Percentiles rank a stretch among this genome's conserved stretches.
These are phyloP conservation scores for Bipolaris victoriae DNA, from an alignment of 2,329 filamentous ascomycete genomes.

Conservation along the genomic window DNA sequence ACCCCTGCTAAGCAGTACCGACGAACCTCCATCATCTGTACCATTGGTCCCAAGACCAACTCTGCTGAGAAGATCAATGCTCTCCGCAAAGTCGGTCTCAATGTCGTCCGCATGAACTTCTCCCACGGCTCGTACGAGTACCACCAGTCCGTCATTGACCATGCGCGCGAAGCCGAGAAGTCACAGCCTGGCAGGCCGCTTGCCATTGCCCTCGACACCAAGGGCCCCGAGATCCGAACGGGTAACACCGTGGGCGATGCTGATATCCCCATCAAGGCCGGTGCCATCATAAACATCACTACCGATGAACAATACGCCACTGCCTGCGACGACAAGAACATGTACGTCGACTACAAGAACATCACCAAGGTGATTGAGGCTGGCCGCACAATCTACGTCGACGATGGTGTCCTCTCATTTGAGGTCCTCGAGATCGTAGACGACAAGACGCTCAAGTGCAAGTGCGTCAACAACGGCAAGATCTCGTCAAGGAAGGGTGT, in stretches of 20 bases:
- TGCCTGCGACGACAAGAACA: conserved; percentile 85
- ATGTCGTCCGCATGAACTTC: conserved; percentile 99
- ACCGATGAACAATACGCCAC: conserved; percentile 93
- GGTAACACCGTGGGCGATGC: conserved; percentile 73
- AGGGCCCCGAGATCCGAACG: conserved; percentile 87
- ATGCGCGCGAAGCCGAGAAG: conserved; percentile 86
- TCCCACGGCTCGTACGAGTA: conserved; percentile 94
- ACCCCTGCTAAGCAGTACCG: conserved; percentile 88
- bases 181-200: conserved; percentile 80
- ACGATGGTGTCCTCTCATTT: conserved; percentile 97
- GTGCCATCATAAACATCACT: conserved; percentile 90
- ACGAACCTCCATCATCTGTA: conserved; percentile 97
- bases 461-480: conserved; percentile 95
- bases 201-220: conserved; percentile 89
- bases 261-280: conserved; percentile 81
- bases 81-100: conserved; percentile 87
- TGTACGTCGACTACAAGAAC: conserved; percentile 99
- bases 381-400: conserved; percentile 95
- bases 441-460: conserved; percentile 84
- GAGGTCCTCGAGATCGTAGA: conserved; percentile 88
- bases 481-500: conserved; percentile 99
- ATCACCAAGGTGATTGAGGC: conserved; percentile 96
- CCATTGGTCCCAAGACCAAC: conserved; percentile 99
- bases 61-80: conserved; percentile 95
- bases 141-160: conserved; percentile 97